A percentile compares a stretch with the other conserved stretches of the same genome.
phyloP scores from a whole-genome alignment of 2,329 filamentous ascomycete species.

The Colletotrichum sp. region DNA sequence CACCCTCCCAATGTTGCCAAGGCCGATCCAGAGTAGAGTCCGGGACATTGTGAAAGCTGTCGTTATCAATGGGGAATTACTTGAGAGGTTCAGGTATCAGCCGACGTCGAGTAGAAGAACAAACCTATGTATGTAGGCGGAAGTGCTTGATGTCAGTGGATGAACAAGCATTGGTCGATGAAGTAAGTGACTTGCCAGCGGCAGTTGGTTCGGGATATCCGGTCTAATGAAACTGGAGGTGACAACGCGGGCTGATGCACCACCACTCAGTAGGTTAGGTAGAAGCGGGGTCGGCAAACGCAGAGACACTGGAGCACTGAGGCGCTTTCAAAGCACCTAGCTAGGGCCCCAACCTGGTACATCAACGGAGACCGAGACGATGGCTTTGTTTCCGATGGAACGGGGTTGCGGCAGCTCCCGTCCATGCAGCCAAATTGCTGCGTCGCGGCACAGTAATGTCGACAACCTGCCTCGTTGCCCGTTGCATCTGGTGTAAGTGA shows the following conservation, averaged over 20 bases:
- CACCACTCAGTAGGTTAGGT: neutral
- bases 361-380: neutral
- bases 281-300: neutral
- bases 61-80: neutral
- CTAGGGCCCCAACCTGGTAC: neutral
- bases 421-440: neutral
- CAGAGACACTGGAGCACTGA: neutral
- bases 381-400: neutral
- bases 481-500: neutral
- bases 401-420: neutral
- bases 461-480: neutral
- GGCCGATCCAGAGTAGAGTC: slow-evolving; percentile 78
- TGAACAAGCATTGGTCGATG: neutral
- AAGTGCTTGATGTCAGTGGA: neutral
- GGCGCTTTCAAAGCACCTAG: neutral
- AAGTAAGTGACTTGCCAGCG: neutral
- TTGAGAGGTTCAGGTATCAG: neutral
- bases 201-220: neutral
- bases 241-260: neutral
- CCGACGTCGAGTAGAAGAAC: neutral
- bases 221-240: neutral
- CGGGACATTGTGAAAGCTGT: slow-evolving; percentile 47
- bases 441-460: neutral
- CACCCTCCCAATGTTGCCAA: slow-evolving; percentile 88
- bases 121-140: neutral